Evolutionary conservation across 108 stramenopile species (phyloP).

Genomic region (Cyclostephanos tholiformis): DNA sequence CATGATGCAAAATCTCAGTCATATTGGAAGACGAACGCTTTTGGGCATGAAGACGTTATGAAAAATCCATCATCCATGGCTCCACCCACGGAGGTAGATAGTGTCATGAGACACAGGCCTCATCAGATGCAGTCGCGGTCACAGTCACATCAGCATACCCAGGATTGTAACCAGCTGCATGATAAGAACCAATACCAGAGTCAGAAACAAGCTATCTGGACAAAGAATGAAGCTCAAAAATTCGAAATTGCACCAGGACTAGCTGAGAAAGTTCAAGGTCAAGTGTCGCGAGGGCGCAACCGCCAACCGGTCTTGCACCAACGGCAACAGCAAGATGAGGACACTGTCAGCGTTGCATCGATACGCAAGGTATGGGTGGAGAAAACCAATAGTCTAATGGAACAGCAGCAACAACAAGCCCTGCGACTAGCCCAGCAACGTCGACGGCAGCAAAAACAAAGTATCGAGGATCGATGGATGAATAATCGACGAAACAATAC

Average conservation of each 20-base stretch:
- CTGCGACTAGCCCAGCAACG: constrained; percentile 23
- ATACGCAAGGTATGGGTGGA: constrained; percentile 33
- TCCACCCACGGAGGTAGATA: neutral
- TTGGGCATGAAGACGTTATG: neutral
- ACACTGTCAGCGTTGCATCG: constrained; percentile 28
- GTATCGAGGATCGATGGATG: constrained; percentile 32
- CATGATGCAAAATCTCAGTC: neutral
- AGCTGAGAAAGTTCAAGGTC: neutral
- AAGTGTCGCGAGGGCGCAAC: neutral
- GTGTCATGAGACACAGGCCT: neutral
- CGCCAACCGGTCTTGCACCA: neutral
- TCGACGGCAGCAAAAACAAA: constrained; percentile 14
- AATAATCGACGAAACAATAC: constrained; percentile 18
- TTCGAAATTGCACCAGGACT: constrained; percentile 8
- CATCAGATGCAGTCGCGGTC: neutral
- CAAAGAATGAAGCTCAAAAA: constrained; percentile 23
- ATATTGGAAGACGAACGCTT: neutral
- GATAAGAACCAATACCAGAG: neutral
- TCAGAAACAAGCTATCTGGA: constrained; percentile 35
- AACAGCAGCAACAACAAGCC: constrained; percentile 19
- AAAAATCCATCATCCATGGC: neutral
- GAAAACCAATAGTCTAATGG: constrained; percentile 7
- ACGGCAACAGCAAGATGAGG: constrained; percentile 9
- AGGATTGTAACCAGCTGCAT: neutral
- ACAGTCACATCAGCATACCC: neutral